Evolutionary conservation across 805 yeast species (phyloP).

Genomic region (Peterozyma xylosa): DNA sequence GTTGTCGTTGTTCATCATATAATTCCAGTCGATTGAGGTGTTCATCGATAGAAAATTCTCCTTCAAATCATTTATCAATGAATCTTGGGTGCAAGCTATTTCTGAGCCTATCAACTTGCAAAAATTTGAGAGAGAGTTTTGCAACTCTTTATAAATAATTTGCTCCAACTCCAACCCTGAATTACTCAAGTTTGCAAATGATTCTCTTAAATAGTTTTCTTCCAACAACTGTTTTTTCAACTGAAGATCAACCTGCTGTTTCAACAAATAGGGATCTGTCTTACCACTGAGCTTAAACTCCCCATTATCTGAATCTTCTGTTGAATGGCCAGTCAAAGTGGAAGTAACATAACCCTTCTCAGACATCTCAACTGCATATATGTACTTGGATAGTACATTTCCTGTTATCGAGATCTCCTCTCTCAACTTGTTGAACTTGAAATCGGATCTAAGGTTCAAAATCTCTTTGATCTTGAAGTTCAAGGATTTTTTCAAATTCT

Average conservation of each 20-base stretch:
- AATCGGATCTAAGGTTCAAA: constrained; percentile 48
- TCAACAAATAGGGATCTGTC: constrained; percentile 57
- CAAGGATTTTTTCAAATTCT: constrained; percentile 45
- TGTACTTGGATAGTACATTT: constrained; percentile 39
- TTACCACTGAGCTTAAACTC: constrained; percentile 16
- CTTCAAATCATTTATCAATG: constrained; percentile 45
- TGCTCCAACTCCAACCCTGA: constrained; percentile 61
- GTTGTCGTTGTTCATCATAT: constrained; percentile 41
- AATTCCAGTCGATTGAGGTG: constrained; percentile 65
- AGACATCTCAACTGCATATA: constrained; percentile 33
- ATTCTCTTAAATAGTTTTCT: constrained; percentile 60
- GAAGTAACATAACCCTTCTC: constrained; percentile 27
- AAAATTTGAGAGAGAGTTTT: constrained; percentile 45
- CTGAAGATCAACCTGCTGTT: constrained; percentile 57
- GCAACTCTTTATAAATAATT: constrained; percentile 56
- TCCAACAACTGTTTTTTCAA: constrained; percentile 54
- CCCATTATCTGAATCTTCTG: constrained; percentile 11
- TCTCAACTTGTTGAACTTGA: constrained; percentile 46
- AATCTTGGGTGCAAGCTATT: constrained; percentile 35
- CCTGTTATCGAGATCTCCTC: constrained; percentile 61
- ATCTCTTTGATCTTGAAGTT: constrained; percentile 48
- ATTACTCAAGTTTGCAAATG: constrained; percentile 54
- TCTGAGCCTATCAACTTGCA: constrained; percentile 45
- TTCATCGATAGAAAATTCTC: constrained; percentile 48
- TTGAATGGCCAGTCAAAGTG: constrained; percentile 19